Evolutionary conservation across 306 rosid genomes (phyloP), one percentile per base, ranked within the genome.

Genomic region (Vigna nakashimae): DNA sequence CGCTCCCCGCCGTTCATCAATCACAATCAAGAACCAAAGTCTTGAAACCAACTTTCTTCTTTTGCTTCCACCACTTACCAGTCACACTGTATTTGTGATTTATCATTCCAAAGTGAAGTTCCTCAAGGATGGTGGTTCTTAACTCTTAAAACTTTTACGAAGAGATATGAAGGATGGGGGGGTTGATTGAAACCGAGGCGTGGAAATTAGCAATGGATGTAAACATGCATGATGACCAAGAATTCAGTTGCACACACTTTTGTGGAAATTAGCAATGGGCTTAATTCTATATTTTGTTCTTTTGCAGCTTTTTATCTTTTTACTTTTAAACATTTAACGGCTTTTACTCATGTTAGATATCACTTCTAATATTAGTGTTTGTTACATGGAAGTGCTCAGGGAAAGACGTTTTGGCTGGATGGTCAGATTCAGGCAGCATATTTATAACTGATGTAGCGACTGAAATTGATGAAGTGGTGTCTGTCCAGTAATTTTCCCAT

Each of bases 391-490:
- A 94, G 98, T 80, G 96, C 88, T 78, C 78, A 73, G 79, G 84
- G 72, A 86, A 84, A 83, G 98, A 91, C 84, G 85, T 94, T 80
- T 57, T 94, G 70, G 96, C 96, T 52, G 97, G 98, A 80, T 94
- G 97, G 97, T 90, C 93, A 48, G 98, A 92, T 80, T 88, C 96
- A 0, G 96, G 96, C 68, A 90, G 94, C 87, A 80, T 92, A 71
- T 89, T 94, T 75, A 80, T 90, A 69, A 91, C 90, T 15, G 86
- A 90, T 55, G 91, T 90, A 75, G 88, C 82, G 15, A 78, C 34
- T 80, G 22, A 20, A 79, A 32, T 58, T 11, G 76, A 76, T 81
- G 2, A 65, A n/a, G 15, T 24, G 20, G 13, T 51, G 28, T 67
- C 80, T 38, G 16, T 12, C 55, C 45, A 66, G 76, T 75, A 65